Evolutionary conservation across 306 rosid species (phyloP).

Genomic region (Acacia melanoxylon): DNA sequence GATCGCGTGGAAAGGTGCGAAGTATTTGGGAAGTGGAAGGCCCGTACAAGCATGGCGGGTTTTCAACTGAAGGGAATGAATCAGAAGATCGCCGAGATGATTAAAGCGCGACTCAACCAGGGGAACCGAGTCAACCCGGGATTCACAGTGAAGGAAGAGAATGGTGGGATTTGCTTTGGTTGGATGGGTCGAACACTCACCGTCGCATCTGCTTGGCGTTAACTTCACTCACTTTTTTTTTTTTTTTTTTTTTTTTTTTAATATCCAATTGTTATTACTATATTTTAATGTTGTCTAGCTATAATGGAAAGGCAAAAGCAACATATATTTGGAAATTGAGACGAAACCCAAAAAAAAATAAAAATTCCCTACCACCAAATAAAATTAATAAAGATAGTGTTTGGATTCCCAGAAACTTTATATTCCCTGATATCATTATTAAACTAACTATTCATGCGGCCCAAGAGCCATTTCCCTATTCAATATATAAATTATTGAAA

Average conservation of each 20-base stretch:
- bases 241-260: not conserved
- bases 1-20: constrained; percentile 92
- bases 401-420: not conserved
- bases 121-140: constrained; percentile 52
- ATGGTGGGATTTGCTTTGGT: constrained; percentile 76
- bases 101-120: constrained; percentile 35
- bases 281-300: constrained; percentile 58
- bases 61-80: constrained; percentile 61
- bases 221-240: constrained; percentile 42
- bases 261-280: constrained; percentile 47
- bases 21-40: constrained; percentile 92
- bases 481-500: not conserved
- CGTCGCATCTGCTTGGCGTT: constrained; percentile 97
- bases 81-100: constrained; percentile 54
- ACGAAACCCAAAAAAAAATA: not conserved
- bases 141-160: constrained; percentile 68
- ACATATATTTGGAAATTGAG: constrained; percentile 30
- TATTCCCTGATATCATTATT: not conserved
- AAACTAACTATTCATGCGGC: not conserved
- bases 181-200: constrained; percentile 90
- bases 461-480: not conserved
- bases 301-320: constrained; percentile 51
- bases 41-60: constrained; percentile 96
- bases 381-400: not conserved
- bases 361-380: not conserved